Conservation (phyloP, 2,329 filamentous ascomycete genomes). For the Tetracladium maxilliforme region DNA sequence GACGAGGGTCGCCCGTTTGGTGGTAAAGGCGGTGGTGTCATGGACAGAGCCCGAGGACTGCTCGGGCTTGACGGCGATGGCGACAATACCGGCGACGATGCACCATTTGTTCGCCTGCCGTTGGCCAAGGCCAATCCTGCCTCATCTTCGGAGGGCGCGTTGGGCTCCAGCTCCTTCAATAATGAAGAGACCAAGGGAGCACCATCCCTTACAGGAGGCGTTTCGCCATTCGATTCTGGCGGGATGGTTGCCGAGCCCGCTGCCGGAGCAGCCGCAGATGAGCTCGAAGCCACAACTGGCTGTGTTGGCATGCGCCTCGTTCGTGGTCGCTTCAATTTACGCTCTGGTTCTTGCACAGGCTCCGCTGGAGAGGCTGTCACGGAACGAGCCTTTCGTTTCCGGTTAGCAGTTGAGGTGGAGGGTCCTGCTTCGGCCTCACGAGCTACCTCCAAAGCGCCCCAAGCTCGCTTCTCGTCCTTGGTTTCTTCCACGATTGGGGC, state of each 20-base stretch:
- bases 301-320: constrained; percentile 3
- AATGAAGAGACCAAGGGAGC: constrained; percentile 77
- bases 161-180: constrained; percentile 72
- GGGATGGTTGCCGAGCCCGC: constrained; percentile 13
- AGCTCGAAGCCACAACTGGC: constrained; percentile 1
- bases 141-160: constrained; percentile 42
- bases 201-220: too few species aligned
- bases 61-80: constrained; percentile 48
- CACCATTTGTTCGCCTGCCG: constrained; percentile 7
- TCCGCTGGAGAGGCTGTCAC: constrained; percentile 57
- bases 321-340: constrained; percentile 76
- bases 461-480: constrained; percentile 67
- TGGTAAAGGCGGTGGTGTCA: constrained; percentile 56
- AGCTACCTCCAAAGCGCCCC: constrained; percentile 82
- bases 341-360: constrained; percentile 53
- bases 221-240: constrained; percentile 23
- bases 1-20: constrained; percentile 45
- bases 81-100: constrained; percentile 52
- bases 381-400: constrained; percentile 64
- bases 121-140: constrained; percentile 7
- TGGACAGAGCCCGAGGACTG: constrained; percentile 51
- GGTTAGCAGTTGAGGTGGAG: constrained; percentile 30
- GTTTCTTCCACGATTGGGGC: too few species aligned
- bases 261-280: constrained; percentile 6
- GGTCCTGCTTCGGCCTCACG: constrained; percentile 56